Evolutionary conservation across 129 eudicot species (phyloP).

Genomic region (Tanacetum coccineum): DNA sequence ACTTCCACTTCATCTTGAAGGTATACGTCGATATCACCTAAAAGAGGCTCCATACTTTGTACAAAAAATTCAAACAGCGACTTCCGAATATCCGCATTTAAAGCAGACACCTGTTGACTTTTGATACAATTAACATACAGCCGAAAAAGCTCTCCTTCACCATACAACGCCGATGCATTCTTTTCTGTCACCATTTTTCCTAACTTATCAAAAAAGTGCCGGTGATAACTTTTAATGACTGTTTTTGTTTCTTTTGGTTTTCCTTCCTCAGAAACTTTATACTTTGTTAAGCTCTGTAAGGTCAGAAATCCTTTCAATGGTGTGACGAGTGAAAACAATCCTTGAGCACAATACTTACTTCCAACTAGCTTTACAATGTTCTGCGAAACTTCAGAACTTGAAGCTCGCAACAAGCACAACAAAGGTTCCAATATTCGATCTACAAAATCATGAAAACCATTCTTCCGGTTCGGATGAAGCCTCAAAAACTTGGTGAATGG

Average conservation of each 20-base stretch:
- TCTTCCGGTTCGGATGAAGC: conserved; percentile 69
- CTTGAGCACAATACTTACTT: conserved; percentile 75
- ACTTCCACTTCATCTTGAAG: conserved; percentile 36
- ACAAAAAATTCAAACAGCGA: conserved; percentile 72
- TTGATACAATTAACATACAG: conserved; percentile 50
- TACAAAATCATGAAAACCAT: conserved; percentile 66
- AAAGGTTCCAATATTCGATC: conserved; percentile 78
- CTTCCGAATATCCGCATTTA: conserved; percentile 60
- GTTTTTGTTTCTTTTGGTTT: conserved; percentile 39
- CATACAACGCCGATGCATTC: conserved; percentile 46
- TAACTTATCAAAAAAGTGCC: conserved; percentile 71
- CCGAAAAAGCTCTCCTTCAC: conserved; percentile 68
- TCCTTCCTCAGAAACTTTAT: conserved; percentile 43
- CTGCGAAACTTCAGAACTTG: conserved; percentile 19
- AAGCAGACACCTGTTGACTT: conserved; percentile 15
- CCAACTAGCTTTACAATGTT: conserved; percentile 46
- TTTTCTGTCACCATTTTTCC: conserved; percentile 47
- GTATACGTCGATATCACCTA: conserved; percentile 44
- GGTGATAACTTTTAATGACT: conserved; percentile 72
- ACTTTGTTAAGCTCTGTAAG: conserved; percentile 60
- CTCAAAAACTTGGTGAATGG: conserved; percentile 74
- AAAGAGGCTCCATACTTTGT: conserved; percentile 60
- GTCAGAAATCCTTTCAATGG: conserved; percentile 67
- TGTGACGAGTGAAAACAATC: conserved; percentile 82
- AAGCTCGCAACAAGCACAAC: conserved; percentile 44